Evolutionary conservation across 192 early-diverging fungal species (phyloP).

Genomic region (Dimargaris xerosporica): DNA sequence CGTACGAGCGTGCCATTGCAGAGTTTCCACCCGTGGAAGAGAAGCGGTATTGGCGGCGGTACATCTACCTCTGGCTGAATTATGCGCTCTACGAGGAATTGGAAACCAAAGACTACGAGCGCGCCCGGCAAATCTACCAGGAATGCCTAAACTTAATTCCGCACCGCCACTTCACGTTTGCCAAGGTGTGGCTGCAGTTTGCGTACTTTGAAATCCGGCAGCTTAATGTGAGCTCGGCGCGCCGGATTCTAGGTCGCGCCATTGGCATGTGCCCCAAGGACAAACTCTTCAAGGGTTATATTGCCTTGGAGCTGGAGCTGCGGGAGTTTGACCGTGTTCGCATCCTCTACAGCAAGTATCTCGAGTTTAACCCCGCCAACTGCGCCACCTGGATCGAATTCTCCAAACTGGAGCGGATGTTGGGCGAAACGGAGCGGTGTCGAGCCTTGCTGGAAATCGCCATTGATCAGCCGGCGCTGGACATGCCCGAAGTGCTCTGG

Average conservation of each 20-base stretch:
- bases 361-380: conserved; percentile 75
- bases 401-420: conserved; percentile 70
- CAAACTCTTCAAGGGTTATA: conserved; percentile 88
- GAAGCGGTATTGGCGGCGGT: conserved; percentile 90
- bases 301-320: conserved; percentile 84
- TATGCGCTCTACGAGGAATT: conserved; percentile 95
- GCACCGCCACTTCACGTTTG: conserved; percentile 91
- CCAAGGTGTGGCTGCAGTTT: conserved; percentile 91
- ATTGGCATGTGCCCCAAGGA: conserved; percentile 85
- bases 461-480: conserved; percentile 70
- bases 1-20: conserved; percentile 91
- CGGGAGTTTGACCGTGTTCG: conserved; percentile 91
- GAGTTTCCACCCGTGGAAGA: conserved; percentile 70
- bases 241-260: conserved; percentile 68
- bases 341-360: conserved; percentile 74
- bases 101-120: conserved; percentile 58
- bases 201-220: conserved; percentile 83
- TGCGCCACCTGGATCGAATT: conserved; percentile 95
- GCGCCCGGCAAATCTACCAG: conserved; percentile 71
- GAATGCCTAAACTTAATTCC: conserved; percentile 74
- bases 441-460: conserved; percentile 87
- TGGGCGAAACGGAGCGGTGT: conserved; percentile 74
- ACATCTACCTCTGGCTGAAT: conserved; percentile 98
- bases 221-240: conserved; percentile 49
- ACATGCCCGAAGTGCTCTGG: conserved; percentile 99